Evolutionary conservation across 129 eudicot genomes (phyloP).

Genomic region (Centrapalus pauciflorus): DNA sequence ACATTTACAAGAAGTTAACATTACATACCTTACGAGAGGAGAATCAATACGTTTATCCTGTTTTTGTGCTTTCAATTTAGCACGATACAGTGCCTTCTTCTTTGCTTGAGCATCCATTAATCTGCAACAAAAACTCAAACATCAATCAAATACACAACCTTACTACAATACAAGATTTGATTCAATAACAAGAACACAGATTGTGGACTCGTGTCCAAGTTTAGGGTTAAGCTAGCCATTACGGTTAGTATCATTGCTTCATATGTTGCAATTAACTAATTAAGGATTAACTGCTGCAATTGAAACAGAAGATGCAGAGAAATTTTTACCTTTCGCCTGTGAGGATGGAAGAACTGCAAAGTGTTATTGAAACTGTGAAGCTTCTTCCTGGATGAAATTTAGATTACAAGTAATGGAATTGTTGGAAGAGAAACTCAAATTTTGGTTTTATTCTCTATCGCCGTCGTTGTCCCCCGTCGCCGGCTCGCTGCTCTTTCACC

Average conservation of each 20-base stretch:
- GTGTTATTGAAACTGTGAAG: neutral
- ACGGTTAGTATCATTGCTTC: neutral
- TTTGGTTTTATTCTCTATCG: neutral
- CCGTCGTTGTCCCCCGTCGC: slow-evolving; percentile 4
- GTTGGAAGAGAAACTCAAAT: neutral
- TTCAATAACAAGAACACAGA: neutral
- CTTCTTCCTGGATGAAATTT: neutral
- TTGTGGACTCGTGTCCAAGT: neutral
- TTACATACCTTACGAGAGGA: slow-evolving; percentile 76
- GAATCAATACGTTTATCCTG: slow-evolving; percentile 72
- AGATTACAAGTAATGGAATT: neutral
- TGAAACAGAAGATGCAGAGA: neutral
- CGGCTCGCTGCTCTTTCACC: slow-evolving; percentile 1
- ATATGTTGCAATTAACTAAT: slow-evolving; percentile 1
- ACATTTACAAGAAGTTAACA: neutral
- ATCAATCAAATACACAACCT: neutral
- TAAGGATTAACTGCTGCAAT: neutral
- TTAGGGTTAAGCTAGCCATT: slow-evolving; percentile 16
- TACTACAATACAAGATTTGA: neutral
- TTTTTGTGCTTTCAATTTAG: slow-evolving; percentile 65
- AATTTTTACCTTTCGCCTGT: neutral
- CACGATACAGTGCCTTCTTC: slow-evolving; percentile 72
- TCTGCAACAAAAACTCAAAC: slow-evolving; percentile 9
- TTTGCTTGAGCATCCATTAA: slow-evolving; percentile 75
- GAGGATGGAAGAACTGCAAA: neutral